phyloP scores from a whole-genome alignment of 768 basidiomycete species.

The Boletus edulis region DNA sequence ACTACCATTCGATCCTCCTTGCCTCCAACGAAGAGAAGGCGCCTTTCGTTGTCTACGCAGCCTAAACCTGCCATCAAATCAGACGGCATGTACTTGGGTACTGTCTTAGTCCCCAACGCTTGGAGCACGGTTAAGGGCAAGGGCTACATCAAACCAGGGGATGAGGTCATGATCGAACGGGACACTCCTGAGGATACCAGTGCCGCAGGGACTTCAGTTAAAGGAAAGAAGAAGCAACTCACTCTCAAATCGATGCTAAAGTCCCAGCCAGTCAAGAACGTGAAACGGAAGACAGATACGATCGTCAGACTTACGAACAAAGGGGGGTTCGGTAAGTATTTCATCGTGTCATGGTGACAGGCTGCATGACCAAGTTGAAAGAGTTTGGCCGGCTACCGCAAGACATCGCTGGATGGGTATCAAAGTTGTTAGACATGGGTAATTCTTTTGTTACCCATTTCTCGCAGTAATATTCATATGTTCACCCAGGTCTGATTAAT shows the following conservation, averaged over 20 bases:
- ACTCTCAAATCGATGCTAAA: conserved; percentile 68
- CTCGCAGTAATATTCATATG: conserved; percentile 1
- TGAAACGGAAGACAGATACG: conserved; percentile 55
- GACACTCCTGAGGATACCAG: conserved; percentile 41
- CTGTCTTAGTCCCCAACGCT: conserved; percentile 66
- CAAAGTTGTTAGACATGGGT: conserved; percentile 73
- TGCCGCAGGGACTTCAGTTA: conserved; percentile 24
- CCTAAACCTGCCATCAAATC: conserved; percentile 11
- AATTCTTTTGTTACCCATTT: background rate
- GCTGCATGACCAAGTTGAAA: conserved; percentile 23
- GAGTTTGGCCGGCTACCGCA: conserved; percentile 79
- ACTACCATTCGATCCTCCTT: conserved; percentile 10
- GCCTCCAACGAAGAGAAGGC: conserved; percentile 53
- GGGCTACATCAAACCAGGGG: conserved; percentile 65
- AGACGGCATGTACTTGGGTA: conserved; percentile 56
- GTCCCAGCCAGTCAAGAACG: conserved; percentile 43
- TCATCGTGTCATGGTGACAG: background rate
- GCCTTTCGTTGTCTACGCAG: conserved; percentile 35
- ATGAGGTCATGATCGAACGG: conserved; percentile 56
- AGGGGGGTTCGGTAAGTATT: conserved; percentile 59
- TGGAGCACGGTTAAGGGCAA: conserved; percentile 78
- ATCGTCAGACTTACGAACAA: conserved; percentile 67
- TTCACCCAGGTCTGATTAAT: conserved; percentile 54
- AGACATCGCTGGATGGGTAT: conserved; percentile 69
- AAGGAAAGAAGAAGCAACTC: conserved; percentile 57